phyloP scores from a whole-genome alignment of 2,329 filamentous ascomycete species.

The Biscogniauxia sp. region DNA sequence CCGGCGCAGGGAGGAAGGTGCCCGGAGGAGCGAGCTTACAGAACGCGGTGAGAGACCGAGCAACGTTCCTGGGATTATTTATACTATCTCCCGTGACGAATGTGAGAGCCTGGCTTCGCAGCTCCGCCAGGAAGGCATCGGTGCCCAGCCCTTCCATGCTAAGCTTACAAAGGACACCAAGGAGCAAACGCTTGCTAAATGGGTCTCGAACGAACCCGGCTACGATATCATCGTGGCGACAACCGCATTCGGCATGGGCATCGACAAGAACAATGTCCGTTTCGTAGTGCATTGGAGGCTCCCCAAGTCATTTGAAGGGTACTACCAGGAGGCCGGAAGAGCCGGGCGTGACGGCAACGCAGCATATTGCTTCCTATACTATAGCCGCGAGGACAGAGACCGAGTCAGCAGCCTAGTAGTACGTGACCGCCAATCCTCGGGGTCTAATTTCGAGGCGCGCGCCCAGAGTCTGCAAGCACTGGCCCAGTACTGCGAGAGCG shows the following conservation, averaged over 20 bases:
- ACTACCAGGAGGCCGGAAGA: constrained; percentile 92
- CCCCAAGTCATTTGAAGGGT: constrained; percentile 91
- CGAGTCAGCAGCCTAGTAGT: constrained; percentile 60
- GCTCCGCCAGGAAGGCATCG: constrained; percentile 66
- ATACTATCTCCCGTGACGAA: constrained; percentile 71
- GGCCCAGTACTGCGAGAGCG: constrained; percentile 78
- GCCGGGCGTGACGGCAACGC: constrained; percentile 89
- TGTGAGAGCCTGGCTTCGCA: constrained; percentile 69
- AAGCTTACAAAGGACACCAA: constrained; percentile 67
- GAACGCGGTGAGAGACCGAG: constrained; percentile 53
- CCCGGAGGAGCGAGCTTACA: constrained; percentile 58
- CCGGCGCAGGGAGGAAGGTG: constrained; percentile 59
- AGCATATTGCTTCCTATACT: constrained; percentile 84
- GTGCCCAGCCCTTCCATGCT: constrained; percentile 71
- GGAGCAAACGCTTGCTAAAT: constrained; percentile 66
- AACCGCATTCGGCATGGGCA: constrained; percentile 96
- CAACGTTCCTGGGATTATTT: constrained; percentile 74
- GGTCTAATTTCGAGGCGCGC: constrained; percentile 47
- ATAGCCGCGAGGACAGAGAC: constrained; percentile 82
- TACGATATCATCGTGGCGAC: constrained; percentile 95
- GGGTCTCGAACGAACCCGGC: constrained; percentile 69
- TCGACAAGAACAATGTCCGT: constrained; percentile 91
- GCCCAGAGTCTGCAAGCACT: constrained; percentile 65
- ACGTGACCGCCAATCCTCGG: constrained; percentile 44
- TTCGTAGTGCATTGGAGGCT: constrained; percentile 95